A percentile compares a stretch with the other conserved stretches of the same genome.
Conservation (phyloP, 2,329 filamentous ascomycete genomes). For the Claviceps maximensis region DNA sequence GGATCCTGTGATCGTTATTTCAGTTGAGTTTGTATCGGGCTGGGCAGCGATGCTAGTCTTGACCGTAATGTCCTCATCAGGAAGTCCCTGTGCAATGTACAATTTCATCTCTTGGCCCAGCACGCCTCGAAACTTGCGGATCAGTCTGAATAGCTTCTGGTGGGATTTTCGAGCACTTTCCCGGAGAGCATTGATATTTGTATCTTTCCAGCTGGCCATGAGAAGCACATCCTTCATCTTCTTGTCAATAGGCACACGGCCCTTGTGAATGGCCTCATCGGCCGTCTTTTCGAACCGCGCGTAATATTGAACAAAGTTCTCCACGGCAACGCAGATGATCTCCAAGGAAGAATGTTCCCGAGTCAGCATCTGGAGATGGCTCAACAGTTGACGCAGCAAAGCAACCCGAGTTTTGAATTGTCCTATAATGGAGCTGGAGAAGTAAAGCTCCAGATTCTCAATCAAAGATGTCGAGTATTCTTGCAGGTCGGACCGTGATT, state of each 20-base stretch:
- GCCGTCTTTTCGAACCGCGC: constrained; percentile 55
- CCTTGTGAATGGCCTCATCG: constrained; percentile 49
- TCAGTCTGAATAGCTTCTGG: constrained; percentile 78
- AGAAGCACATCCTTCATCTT: constrained; percentile 87
- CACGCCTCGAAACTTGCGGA: constrained; percentile 75
- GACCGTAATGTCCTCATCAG: constrained; percentile 29
- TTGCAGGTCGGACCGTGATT: constrained; percentile 44
- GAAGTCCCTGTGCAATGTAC: constrained; percentile 47
- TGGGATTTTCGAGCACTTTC: constrained; percentile 88
- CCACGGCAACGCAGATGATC: constrained; percentile 49
- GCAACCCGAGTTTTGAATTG: constrained; percentile 64
- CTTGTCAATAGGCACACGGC: constrained; percentile 69
- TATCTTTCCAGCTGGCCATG: constrained; percentile 95
- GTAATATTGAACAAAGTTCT: constrained; percentile 69
- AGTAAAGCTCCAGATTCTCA: constrained; percentile 66
- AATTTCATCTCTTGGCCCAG: constrained; percentile 62
- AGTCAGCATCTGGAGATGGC: constrained; percentile 50
- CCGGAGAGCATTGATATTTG: constrained; percentile 76
- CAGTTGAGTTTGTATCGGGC: background rate
- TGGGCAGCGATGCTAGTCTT: constrained; percentile 1
- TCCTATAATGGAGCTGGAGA: constrained; percentile 64
- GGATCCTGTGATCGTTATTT: constrained; percentile 9
- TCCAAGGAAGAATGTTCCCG: constrained; percentile 44
- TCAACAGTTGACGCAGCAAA: constrained; percentile 51
- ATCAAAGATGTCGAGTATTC: constrained; percentile 56